Conservation (phyloP, 2,329 filamentous ascomycete species). For the Exophiala phaeomuriformis region DNA sequence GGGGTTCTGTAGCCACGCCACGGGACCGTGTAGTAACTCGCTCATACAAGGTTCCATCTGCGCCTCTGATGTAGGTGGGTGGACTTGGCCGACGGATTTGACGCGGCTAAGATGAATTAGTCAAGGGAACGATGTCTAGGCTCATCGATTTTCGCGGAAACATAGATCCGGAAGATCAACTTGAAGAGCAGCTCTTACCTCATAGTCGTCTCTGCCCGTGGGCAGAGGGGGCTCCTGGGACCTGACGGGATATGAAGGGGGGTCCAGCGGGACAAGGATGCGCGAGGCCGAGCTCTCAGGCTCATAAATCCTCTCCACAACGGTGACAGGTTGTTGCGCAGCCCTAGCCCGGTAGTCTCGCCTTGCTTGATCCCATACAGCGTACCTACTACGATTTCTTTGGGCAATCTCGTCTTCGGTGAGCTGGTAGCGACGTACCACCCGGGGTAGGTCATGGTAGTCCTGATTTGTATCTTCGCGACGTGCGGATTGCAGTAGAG, state of each 20-base stretch:
- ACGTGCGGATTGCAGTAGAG: slow-evolving; percentile 18
- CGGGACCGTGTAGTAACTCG: slow-evolving; percentile 10
- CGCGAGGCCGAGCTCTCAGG: slow-evolving; percentile 9
- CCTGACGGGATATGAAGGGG: slow-evolving; percentile 2
- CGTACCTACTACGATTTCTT: slow-evolving; percentile 41
- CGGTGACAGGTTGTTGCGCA: slow-evolving; percentile 6
- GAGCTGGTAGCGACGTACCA: slow-evolving; percentile 16
- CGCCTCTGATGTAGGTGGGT: slow-evolving; percentile 18
- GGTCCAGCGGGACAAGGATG: slow-evolving; percentile 18
- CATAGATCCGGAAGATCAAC: background rate
- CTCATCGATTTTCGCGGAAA: background rate
- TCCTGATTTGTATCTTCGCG: slow-evolving; percentile 35
- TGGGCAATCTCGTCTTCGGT: slow-evolving; percentile 34
- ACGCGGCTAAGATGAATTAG: slow-evolving; percentile 11
- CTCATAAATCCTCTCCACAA: slow-evolving; percentile 21
- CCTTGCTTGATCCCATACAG: slow-evolving; percentile 42
- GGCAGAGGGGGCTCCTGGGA: slow-evolving; percentile 6
- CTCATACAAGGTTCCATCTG: slow-evolving; percentile 22
- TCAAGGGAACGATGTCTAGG: background rate
- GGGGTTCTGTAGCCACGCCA: slow-evolving; percentile 1
- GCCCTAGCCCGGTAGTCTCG: slow-evolving; percentile 27
- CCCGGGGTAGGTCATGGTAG: slow-evolving; percentile 33
- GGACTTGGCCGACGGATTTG: slow-evolving; percentile 13
- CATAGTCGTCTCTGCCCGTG: slow-evolving; percentile 11
- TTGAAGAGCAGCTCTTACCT: slow-evolving; percentile 12